These are phyloP conservation scores for Podila epicladia DNA, from an alignment of 192 early-diverging fungal species.

Conservation along the genomic window DNA sequence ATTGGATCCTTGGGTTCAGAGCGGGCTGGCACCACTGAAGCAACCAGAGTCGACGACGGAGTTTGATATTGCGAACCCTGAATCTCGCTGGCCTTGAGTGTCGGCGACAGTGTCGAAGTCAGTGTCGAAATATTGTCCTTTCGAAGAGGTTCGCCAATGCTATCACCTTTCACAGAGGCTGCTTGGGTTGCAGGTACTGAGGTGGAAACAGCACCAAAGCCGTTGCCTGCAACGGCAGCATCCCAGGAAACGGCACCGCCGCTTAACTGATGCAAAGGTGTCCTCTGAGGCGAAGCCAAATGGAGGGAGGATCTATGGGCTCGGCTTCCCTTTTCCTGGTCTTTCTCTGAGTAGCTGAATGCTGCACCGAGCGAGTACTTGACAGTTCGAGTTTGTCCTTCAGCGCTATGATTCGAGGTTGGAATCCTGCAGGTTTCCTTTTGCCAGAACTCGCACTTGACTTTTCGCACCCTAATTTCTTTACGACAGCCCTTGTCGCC, in stretches of 20 bases:
- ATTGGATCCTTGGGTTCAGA: too few relatives aligned
- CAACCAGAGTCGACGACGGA: too few relatives aligned
- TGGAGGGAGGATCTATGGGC: neutral
- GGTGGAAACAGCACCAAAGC: neutral
- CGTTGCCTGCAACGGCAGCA: neutral
- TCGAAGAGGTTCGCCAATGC: neutral
- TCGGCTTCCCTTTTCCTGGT: constrained; percentile 1
- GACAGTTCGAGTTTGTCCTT: constrained; percentile 11
- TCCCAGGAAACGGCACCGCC: neutral
- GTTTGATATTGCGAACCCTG: too few relatives aligned
- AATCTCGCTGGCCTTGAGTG: too few relatives aligned
- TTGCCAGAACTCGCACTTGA: constrained; percentile 51
- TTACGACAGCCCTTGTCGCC: neutral
- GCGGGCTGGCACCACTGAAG: too few relatives aligned
- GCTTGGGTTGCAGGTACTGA: neutral
- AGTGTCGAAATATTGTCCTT: neutral
- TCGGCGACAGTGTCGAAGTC: neutral
- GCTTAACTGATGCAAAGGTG: neutral
- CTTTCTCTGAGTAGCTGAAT: constrained; percentile 43
- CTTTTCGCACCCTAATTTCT: constrained; percentile 40
- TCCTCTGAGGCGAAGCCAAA: neutral
- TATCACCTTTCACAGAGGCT: neutral
- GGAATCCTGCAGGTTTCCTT: constrained; percentile 44
- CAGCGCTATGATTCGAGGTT: neutral
- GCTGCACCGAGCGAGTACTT: constrained; percentile 22